Percentiles rank a stretch among this genome's conserved stretches.
These are phyloP conservation scores for Nakataea oryzae DNA, from an alignment of 2,329 filamentous ascomycete species.

Conservation along the genomic window DNA sequence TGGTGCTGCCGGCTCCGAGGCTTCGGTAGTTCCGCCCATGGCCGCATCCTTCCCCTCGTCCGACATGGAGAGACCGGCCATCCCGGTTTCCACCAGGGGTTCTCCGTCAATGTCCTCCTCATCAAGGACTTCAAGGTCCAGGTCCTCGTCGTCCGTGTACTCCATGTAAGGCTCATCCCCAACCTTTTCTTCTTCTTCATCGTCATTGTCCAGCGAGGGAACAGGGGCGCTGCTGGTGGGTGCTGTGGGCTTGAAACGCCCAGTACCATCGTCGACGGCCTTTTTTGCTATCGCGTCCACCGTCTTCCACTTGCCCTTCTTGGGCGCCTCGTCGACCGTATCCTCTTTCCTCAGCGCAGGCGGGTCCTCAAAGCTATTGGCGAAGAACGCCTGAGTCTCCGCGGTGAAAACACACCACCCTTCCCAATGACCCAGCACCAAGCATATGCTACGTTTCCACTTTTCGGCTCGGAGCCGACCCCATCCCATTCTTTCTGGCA, in stretches of 20 bases:
- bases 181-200: background rate
- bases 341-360: constrained; percentile 32
- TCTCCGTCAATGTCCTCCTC: constrained; percentile 33
- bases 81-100: constrained; percentile 34
- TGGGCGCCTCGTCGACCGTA: constrained; percentile 24
- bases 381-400: constrained; percentile 62
- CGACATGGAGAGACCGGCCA: constrained; percentile 31
- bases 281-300: constrained; percentile 25
- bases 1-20: background rate
- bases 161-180: constrained; percentile 20
- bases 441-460: constrained; percentile 67
- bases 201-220: constrained; percentile 6
- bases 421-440: constrained; percentile 62
- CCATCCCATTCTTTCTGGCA: constrained; percentile 66
- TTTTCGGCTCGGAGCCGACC: constrained; percentile 74
- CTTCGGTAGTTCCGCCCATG: constrained; percentile 1
- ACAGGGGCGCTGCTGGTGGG: too few relatives aligned
- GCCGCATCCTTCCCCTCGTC: constrained; percentile 7
- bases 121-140: constrained; percentile 34
- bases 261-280: constrained; percentile 18
- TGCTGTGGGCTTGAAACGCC: background rate
- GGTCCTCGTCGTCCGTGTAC: constrained; percentile 33
- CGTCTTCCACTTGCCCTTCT: constrained; percentile 38
- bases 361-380: constrained; percentile 60
- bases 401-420: constrained; percentile 64